A percentile compares a stretch with the other conserved stretches of the same genome.
Evolutionary conservation across 176 grass and related monocot genomes (phyloP).

Genomic region (Panicum miliaceum): DNA sequence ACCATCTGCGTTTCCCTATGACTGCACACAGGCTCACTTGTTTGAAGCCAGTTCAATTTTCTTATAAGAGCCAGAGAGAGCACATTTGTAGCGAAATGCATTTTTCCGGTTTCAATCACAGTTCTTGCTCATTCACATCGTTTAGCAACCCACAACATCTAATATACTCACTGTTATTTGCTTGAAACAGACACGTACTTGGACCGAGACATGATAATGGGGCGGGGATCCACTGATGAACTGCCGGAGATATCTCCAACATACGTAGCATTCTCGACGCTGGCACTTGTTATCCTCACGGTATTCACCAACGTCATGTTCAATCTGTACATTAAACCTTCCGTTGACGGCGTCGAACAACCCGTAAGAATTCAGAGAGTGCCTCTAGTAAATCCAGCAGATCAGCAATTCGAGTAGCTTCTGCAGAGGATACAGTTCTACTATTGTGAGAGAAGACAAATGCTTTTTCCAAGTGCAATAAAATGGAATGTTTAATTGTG

Average conservation of each 20-base stretch:
- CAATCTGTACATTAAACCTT: slow-evolving; percentile 72
- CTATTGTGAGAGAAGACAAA: too few relatives aligned
- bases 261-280: slow-evolving; percentile 62
- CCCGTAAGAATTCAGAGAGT: slow-evolving; percentile 52
- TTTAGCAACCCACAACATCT: not conserved
- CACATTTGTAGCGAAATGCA: not conserved
- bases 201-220: slow-evolving; percentile 72
- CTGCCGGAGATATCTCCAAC: slow-evolving; percentile 71
- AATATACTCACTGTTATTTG: not conserved
- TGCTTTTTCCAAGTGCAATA: not conserved
- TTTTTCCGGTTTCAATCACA: not conserved
- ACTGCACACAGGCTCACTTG: not conserved
- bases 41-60: not conserved
- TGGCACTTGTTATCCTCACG: slow-evolving; percentile 69
- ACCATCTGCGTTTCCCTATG: not conserved
- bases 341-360: slow-evolving; percentile 68
- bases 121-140: not conserved
- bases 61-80: not conserved
- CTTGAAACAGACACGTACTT: slow-evolving; percentile 59
- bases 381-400: slow-evolving; percentile 59
- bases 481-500: not conserved
- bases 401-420: slow-evolving; percentile 14
- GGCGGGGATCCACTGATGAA: slow-evolving; percentile 46
- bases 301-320: slow-evolving; percentile 90
- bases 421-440: not conserved